Conservation (phyloP, 805 yeast genomes). For the Ogataea populi-albae region DNA sequence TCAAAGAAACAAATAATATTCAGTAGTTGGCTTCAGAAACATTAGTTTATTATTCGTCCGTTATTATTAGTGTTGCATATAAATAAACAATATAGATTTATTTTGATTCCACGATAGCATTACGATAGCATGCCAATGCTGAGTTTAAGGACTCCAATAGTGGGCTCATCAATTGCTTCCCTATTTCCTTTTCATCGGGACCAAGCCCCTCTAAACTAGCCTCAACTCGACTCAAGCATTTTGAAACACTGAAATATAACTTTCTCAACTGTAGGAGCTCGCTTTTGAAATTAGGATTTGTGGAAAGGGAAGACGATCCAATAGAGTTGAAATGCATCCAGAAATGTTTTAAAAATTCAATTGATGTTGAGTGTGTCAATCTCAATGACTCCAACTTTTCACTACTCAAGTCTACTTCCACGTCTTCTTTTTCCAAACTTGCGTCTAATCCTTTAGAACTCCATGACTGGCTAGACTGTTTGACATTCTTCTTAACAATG, state of each 20-base stretch:
- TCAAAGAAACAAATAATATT: constrained; percentile 54
- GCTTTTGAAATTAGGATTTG: constrained; percentile 30
- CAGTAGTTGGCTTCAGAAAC: constrained; percentile 6
- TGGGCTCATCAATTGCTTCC: constrained; percentile 37
- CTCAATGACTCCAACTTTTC: constrained; percentile 46
- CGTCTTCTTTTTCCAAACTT: constrained; percentile 23
- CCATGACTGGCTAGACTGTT: constrained; percentile 51
- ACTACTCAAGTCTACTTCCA: constrained; percentile 29
- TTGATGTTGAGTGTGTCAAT: constrained; percentile 66
- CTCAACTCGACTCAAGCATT: constrained; percentile 44
- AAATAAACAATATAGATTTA: too few species aligned
- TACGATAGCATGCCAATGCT: constrained; percentile 48
- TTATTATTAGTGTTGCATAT: too few species aligned
- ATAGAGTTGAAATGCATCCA: constrained; percentile 57
- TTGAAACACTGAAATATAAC: constrained; percentile 46
- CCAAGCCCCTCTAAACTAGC: constrained; percentile 24
- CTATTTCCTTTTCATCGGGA: constrained; percentile 16
- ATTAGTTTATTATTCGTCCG: not conserved
- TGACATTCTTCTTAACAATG: constrained; percentile 51
- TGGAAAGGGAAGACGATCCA: constrained; percentile 26
- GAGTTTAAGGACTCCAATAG: constrained; percentile 40
- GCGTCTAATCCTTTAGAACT: constrained; percentile 26
- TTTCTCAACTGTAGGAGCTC: constrained; percentile 38
- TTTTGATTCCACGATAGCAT: constrained; percentile 32
- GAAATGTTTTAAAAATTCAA: constrained; percentile 73